Conservation (phyloP, 495 filamentous ascomycete genomes). For the Aspergillus indologenus region DNA sequence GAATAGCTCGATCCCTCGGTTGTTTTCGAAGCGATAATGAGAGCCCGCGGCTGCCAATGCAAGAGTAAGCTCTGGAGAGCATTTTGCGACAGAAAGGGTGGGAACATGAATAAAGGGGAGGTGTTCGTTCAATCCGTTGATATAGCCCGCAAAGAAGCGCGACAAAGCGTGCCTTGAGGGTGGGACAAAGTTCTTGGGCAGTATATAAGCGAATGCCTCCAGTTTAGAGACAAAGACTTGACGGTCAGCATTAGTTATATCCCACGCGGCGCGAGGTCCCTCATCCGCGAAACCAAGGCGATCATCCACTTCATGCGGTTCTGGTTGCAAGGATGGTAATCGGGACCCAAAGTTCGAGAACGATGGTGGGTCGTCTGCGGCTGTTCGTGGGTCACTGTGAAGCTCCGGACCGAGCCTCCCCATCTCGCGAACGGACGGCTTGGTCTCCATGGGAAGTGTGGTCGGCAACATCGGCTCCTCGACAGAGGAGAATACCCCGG, state of each 20-base stretch:
- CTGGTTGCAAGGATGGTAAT: slow-evolving; percentile 64
- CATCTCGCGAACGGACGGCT: slow-evolving; percentile 32
- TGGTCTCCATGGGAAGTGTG: slow-evolving; percentile 39
- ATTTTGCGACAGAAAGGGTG: slow-evolving; percentile 44
- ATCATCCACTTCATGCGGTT: slow-evolving; percentile 57
- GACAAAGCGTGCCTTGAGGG: slow-evolving; percentile 46
- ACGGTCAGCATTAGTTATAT: slow-evolving; percentile 62
- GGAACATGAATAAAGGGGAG: slow-evolving; percentile 50
- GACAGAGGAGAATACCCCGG: slow-evolving; percentile 45
- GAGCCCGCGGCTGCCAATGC: slow-evolving; percentile 49
- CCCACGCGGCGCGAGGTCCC: slow-evolving; percentile 54
- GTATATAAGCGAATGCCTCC: slow-evolving; percentile 61
- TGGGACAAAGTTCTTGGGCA: slow-evolving; percentile 65
- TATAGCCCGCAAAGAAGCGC: slow-evolving; percentile 48
- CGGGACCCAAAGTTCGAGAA: slow-evolving; percentile 67
- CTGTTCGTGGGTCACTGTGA: slow-evolving; percentile 36
- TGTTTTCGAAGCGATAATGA: slow-evolving; percentile 62
- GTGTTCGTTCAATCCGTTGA: slow-evolving; percentile 49
- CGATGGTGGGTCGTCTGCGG: slow-evolving; percentile 44
- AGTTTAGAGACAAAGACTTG: slow-evolving; percentile 59
- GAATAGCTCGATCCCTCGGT: slow-evolving; percentile 65
- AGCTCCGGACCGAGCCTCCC: slow-evolving; percentile 37
- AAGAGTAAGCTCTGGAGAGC: slow-evolving; percentile 45
- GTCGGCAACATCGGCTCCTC: slow-evolving; percentile 44
- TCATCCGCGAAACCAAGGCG: slow-evolving; percentile 46